Evolutionary conservation across 768 basidiomycete genomes (phyloP).

Genomic region (Gloeophyllum trabeum): DNA sequence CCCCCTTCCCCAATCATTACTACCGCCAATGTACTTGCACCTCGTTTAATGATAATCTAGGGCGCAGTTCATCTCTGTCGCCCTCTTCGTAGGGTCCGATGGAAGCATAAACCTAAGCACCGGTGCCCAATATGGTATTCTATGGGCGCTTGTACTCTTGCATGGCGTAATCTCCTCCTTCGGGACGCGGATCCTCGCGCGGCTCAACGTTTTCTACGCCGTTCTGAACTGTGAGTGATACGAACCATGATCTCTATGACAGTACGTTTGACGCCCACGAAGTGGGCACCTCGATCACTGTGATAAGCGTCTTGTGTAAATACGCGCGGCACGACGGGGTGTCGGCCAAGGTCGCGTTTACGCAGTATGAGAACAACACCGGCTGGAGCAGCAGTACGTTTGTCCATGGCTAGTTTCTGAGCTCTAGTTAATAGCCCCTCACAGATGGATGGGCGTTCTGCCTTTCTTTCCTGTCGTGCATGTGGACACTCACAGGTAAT

Average conservation of each 20-base stretch:
- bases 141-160: conserved; percentile 49
- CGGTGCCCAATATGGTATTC: conserved; percentile 61
- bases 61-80: conserved; percentile 70
- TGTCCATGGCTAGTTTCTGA: neutral
- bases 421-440: neutral
- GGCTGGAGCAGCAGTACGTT: conserved; percentile 52
- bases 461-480: conserved; percentile 59
- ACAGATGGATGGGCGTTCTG: conserved; percentile 67
- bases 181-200: conserved; percentile 50
- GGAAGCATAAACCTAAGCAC: conserved; percentile 37
- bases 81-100: conserved; percentile 48
- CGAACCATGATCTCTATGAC: neutral
- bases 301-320: conserved; percentile 48
- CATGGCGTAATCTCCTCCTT: conserved; percentile 66
- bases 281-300: conserved; percentile 59
- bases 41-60: too few relatives aligned
- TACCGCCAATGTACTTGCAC: neutral
- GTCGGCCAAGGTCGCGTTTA: conserved; percentile 57
- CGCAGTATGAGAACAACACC: conserved; percentile 57
- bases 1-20: neutral
- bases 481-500: conserved; percentile 62
- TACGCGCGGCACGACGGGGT: conserved; percentile 39
- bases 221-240: conserved; percentile 40
- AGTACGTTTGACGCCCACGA: neutral
- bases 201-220: conserved; percentile 63